Percentiles rank a stretch among this genome's conserved stretches.
phyloP scores from a whole-genome alignment of 108 stramenopile species.

The Cyclotella sp. region DNA sequence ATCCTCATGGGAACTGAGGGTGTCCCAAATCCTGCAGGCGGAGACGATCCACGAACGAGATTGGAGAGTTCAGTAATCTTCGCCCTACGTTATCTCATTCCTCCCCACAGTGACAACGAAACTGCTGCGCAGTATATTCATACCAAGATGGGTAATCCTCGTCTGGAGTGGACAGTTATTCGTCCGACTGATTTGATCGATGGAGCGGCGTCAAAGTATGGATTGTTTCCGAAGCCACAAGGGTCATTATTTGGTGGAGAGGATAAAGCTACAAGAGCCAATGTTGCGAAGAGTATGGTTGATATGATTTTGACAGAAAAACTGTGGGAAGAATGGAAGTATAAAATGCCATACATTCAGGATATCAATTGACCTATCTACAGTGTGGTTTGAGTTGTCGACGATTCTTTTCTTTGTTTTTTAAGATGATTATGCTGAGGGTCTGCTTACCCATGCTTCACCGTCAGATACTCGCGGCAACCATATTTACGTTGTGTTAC shows the following conservation, averaged over 20 bases:
- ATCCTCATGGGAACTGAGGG: slow-evolving; percentile 72
- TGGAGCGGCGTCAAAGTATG: slow-evolving; percentile 39
- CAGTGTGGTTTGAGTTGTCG: no score
- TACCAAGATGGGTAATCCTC: slow-evolving; percentile 12
- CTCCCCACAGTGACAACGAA: slow-evolving; percentile 74
- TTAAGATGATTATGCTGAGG: no score
- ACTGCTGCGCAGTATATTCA: slow-evolving; percentile 52
- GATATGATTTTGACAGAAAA: slow-evolving; percentile 25
- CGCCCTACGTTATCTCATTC: slow-evolving; percentile 54
- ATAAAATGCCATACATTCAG: slow-evolving; percentile 46
- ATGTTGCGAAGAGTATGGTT: slow-evolving; percentile 45
- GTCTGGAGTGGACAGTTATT: slow-evolving; percentile 56
- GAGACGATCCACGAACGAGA: slow-evolving; percentile 44
- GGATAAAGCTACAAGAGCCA: slow-evolving; percentile 15
- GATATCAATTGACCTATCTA: slow-evolving; percentile 22
- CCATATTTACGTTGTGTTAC: no score
- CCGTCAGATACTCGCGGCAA: no score
- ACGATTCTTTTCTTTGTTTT: no score
- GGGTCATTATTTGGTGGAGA: slow-evolving; percentile 24
- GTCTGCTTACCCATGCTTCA: no score
- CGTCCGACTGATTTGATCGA: slow-evolving; percentile 68
- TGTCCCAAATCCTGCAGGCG: slow-evolving; percentile 52
- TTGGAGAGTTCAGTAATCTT: slow-evolving; percentile 42
- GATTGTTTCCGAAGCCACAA: slow-evolving; percentile 32
- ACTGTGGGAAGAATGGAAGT: slow-evolving; percentile 41